Evolutionary conservation across 306 rosid species (phyloP).

Genomic region (Lathyrus aphaca): DNA sequence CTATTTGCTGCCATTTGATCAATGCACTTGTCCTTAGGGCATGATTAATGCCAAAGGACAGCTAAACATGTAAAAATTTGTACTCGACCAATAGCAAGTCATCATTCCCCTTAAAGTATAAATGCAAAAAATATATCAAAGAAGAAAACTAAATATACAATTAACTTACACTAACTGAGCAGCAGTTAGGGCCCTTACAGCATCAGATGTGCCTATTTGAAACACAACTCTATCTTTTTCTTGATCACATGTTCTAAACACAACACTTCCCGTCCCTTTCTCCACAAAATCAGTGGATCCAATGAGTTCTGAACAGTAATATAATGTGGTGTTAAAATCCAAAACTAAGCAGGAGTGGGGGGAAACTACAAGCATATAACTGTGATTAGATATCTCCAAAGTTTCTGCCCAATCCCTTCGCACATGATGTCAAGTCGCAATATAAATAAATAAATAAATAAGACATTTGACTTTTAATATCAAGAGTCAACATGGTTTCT

Average conservation of each 20-base stretch:
- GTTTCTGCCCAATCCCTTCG: not conserved
- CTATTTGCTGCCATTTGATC: not conserved
- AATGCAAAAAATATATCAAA: conserved; percentile 3
- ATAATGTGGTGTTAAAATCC: conserved; percentile 1
- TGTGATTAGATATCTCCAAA: conserved; percentile 5
- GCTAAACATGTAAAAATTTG: not conserved
- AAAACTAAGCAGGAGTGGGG: conserved; percentile 18
- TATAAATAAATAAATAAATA: conserved; percentile 4
- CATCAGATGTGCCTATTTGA: conserved; percentile 90
- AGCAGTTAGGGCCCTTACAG: conserved; percentile 77
- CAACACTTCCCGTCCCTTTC: conserved; percentile 73
- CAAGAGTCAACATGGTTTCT: conserved; percentile 26
- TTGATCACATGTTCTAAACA: conserved; percentile 80
- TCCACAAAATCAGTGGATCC: conserved; percentile 84
- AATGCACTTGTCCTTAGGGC: not conserved
- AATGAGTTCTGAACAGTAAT: conserved; percentile 49
- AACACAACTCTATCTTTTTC: conserved; percentile 77
- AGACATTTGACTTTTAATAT: conserved; percentile 18
- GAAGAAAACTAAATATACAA: conserved; percentile 21
- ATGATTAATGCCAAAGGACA: not conserved
- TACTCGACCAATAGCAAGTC: not conserved
- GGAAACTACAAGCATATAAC: conserved; percentile 8
- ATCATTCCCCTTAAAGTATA: conserved; percentile 16
- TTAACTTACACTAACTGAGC: conserved; percentile 80
- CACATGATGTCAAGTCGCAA: conserved; percentile 8